Evolutionary conservation across 768 basidiomycete genomes (phyloP), one percentile per base, ranked within the genome.

Genomic region (Pholiota microspora): DNA sequence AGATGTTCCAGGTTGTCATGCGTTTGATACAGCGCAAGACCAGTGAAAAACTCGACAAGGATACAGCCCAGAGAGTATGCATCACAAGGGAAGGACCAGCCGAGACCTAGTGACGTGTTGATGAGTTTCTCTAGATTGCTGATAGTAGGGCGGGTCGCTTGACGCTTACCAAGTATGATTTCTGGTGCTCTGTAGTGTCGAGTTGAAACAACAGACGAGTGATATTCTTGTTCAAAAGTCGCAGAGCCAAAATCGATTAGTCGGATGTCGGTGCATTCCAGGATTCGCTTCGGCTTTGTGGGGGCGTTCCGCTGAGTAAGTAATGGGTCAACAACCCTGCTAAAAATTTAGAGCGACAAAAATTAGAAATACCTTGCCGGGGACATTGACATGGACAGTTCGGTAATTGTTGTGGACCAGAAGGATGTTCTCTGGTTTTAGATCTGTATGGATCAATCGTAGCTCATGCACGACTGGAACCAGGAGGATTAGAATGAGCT

Each of bases 1-100:
- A 99, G 84, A 71, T 99, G 97, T 69, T 99, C 97, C 7, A 98
- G 82, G 69, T 99, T 98, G 72, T 98, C 96, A 65, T 98, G 97
- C 0, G 97, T 98, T 71, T 99, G 97, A 74, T 97, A 99, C n/a
- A 99, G 81, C 7, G 97, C 97, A 29, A 94, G 85, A 24, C 97
- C 97, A 15, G 97, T 99, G 74, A 85, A 96, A 69, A 99, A 98
- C 70, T 99, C 97, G 54, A 99, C 95, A 23, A 99, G 83, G 62
- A 99, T 99, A 73, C 97, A 99, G 6, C 97, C 97, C 48, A 99
- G 81, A 15, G 97, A 99, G 73, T 97, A 99, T 28, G 94, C 92
- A 72, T 99, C 97, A 72, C 97, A 98, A 1, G 97, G 94, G 70
- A 87, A 98, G 40, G 93, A 95, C 97, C 97, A 99, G 49, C 95